phyloP scores from a whole-genome alignment of 1,139 yeast species.

The Diutina scorzettiae region DNA sequence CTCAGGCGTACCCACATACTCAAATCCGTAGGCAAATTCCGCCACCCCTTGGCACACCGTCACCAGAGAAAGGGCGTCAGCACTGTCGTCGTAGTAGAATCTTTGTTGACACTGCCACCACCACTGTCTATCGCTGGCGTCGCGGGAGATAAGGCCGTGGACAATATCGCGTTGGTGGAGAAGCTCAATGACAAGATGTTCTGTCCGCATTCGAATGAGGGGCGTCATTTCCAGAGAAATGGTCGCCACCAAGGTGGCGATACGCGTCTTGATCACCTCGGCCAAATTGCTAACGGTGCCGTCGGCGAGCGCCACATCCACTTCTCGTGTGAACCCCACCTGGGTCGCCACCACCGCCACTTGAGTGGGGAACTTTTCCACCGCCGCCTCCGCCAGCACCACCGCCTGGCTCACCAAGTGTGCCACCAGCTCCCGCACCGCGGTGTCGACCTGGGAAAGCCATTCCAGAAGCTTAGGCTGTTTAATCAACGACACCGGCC shows the following conservation, averaged over 20 bases:
- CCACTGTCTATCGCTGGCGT: background rate
- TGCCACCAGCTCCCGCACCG: conserved; percentile 39
- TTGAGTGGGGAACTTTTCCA: conserved; percentile 40
- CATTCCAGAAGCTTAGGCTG: conserved; percentile 45
- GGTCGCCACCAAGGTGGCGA: background rate
- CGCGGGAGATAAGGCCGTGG: conserved; percentile 11
- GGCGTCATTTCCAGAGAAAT: background rate
- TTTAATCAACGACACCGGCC: conserved; percentile 34
- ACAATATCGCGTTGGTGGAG: conserved; percentile 48
- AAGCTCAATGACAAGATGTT: conserved; percentile 43
- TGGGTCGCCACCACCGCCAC: conserved; percentile 46
- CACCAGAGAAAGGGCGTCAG: conserved; percentile 17
- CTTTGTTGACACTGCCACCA: conserved; percentile 46
- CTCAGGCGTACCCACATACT: conserved; percentile 69
- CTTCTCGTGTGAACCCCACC: conserved; percentile 37
- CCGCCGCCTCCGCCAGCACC: conserved; percentile 6
- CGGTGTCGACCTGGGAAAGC: conserved; percentile 48
- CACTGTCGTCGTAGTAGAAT: conserved; percentile 25
- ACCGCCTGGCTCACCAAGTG: conserved; percentile 13
- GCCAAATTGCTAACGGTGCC: background rate
- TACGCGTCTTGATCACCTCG: background rate
- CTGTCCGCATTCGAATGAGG: background rate
- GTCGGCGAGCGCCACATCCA: conserved; percentile 20
- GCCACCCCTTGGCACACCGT: conserved; percentile 43
- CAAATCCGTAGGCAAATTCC: conserved; percentile 58